Conservation (phyloP, 495 filamentous ascomycete genomes). For the Hypoxylon rickii region DNA sequence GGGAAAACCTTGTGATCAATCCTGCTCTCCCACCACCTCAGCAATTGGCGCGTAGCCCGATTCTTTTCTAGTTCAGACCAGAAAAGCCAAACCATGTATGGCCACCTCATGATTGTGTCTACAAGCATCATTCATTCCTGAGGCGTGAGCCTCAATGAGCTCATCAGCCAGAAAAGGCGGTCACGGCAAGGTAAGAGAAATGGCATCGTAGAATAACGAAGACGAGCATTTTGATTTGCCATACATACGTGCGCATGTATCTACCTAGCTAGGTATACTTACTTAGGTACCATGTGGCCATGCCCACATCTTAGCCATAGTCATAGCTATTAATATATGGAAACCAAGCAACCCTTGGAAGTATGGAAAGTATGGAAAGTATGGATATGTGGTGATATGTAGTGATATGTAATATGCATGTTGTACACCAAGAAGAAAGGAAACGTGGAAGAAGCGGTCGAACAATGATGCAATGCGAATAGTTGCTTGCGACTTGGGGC, state of each 20-base stretch:
- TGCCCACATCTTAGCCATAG: not conserved
- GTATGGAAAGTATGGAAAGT: too few species aligned
- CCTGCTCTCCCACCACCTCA: not conserved
- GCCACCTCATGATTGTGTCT: constrained; percentile 22
- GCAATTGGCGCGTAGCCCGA: constrained; percentile 3
- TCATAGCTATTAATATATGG: too few species aligned
- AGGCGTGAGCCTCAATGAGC: constrained; percentile 5
- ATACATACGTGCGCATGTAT: too few species aligned
- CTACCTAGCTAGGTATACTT: too few species aligned
- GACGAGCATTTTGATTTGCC: too few species aligned
- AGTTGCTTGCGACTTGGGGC: constrained; percentile 23
- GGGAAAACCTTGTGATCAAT: constrained; percentile 25
- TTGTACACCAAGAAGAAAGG: not conserved
- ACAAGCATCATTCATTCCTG: constrained; percentile 11
- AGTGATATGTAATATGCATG: not conserved
- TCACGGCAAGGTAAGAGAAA: constrained; percentile 25
- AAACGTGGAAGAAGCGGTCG: constrained; percentile 18
- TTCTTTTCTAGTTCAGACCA: constrained; percentile 12
- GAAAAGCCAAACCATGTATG: not conserved
- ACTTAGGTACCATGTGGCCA: not conserved
- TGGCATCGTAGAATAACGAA: too few species aligned
- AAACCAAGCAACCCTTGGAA: too few species aligned
- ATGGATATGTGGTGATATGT: too few species aligned
- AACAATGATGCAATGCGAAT: constrained; percentile 32
- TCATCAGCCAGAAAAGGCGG: constrained; percentile 4